phyloP scores from a whole-genome alignment of 2,329 filamentous ascomycete species.

The Sporothrix pallida region DNA sequence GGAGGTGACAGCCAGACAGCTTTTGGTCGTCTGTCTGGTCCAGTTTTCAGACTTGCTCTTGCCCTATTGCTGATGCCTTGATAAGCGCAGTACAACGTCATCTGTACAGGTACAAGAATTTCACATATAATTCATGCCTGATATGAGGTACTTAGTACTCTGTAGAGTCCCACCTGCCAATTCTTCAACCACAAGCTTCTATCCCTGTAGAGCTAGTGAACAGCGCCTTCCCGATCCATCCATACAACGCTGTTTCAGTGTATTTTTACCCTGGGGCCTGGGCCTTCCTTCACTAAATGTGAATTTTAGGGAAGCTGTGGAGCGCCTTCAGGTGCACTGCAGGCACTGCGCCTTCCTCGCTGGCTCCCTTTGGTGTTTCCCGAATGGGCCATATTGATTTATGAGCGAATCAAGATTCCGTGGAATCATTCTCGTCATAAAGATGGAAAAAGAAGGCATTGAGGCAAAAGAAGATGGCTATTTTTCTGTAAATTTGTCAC shows the following conservation, averaged over 20 bases:
- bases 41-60: conserved; percentile 23
- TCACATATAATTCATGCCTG: too few species aligned
- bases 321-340: conserved; percentile 3
- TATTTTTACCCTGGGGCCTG: neutral
- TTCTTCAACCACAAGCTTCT: conserved; percentile 26
- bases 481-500: neutral
- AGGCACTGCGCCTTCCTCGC: conserved; percentile 10
- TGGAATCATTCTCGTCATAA: neutral
- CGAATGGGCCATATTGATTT: neutral
- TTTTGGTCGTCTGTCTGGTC: conserved; percentile 12
- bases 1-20: conserved; percentile 4
- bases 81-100: conserved; percentile 29
- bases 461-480: neutral
- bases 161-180: neutral
- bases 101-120: conserved; percentile 15
- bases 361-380: neutral
- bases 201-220: conserved; percentile 16
- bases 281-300: neutral
- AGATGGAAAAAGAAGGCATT: neutral
- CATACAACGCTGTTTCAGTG: conserved; percentile 14
- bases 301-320: neutral
- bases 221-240: conserved; percentile 35
- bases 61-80: conserved; percentile 17
- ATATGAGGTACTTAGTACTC: neutral
- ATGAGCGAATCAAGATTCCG: neutral